Evolutionary conservation across 768 basidiomycete species (phyloP).

Genomic region (Podaxis sp.): DNA sequence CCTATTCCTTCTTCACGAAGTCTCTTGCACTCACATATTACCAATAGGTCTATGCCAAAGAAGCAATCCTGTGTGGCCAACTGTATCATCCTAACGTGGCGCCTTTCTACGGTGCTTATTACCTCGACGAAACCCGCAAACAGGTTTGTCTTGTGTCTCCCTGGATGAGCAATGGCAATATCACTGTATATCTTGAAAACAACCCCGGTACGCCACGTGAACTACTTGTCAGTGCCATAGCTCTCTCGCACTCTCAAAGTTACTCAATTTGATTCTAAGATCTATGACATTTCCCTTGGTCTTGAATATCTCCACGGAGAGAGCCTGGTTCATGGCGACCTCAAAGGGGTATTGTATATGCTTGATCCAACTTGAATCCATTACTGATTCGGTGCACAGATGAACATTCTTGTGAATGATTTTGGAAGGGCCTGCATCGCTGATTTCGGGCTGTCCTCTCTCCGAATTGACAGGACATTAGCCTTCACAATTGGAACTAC

Average conservation of each 20-base stretch:
- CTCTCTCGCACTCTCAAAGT: not conserved
- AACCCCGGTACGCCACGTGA: not conserved
- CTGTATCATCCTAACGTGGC: slow-evolving; percentile 1
- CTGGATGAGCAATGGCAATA: slow-evolving; percentile 15
- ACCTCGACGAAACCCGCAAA: not conserved
- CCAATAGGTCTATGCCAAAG: not conserved
- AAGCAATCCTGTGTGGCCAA: not conserved
- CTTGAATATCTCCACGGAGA: slow-evolving; percentile 15
- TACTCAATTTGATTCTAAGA: not conserved
- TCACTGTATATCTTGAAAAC: not conserved
- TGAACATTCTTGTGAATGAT: slow-evolving; percentile 16
- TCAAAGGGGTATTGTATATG: slow-evolving; percentile 16
- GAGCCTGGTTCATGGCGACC: slow-evolving; percentile 17
- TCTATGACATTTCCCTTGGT: slow-evolving; percentile 13
- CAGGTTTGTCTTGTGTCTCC: slow-evolving; percentile 13
- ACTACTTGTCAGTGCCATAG: not conserved
- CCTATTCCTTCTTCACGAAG: no score
- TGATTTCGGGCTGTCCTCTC: slow-evolving; percentile 17
- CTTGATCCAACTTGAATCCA: not conserved
- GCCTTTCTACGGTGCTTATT: slow-evolving; percentile 4
- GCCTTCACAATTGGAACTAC: slow-evolving; percentile 2
- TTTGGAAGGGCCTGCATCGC: slow-evolving; percentile 16
- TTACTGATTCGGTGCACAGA: not conserved
- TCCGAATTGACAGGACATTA: slow-evolving; percentile 6
- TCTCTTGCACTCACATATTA: no score